Evolutionary conservation across 73 alveolate genomes (phyloP).

Genomic region (Tetrahymena malaccensis): DNA sequence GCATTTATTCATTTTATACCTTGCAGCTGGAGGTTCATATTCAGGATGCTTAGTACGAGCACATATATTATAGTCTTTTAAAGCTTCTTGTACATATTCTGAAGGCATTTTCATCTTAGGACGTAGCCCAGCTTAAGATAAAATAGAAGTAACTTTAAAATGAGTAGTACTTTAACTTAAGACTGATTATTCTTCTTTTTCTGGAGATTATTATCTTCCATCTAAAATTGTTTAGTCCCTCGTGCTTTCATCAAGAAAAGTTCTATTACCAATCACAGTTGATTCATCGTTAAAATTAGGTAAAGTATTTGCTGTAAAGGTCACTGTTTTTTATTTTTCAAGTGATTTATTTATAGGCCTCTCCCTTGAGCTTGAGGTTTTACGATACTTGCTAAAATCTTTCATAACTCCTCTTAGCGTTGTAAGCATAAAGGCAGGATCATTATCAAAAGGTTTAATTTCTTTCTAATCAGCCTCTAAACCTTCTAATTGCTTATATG

Average conservation of each 20-base stretch:
- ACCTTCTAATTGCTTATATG: background rate
- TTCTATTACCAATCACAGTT: background rate
- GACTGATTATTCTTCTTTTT: background rate
- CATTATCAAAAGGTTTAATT: background rate
- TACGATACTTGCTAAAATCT: background rate
- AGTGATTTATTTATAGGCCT: background rate
- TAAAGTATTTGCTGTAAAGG: background rate
- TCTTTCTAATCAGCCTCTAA: background rate
- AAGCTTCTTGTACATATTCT: conserved; percentile 1
- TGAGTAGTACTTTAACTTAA: background rate
- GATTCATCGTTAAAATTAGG: background rate
- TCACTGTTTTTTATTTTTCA: background rate
- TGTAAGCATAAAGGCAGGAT: background rate
- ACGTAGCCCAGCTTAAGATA: background rate
- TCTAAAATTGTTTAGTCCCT: background rate
- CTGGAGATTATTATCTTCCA: background rate
- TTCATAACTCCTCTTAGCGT: background rate
- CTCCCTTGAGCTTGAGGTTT: background rate
- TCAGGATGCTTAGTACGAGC: conserved; percentile 25
- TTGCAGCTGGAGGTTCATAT: conserved; percentile 17
- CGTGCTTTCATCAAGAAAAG: background rate
- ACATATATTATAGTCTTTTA: conserved; percentile 16
- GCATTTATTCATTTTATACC: background rate
- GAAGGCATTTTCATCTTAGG: conserved; percentile 8
- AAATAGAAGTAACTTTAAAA: background rate